These are phyloP conservation scores for Manihot esculenta DNA, from an alignment of 441 rosid species.

Conservation along the genomic window DNA sequence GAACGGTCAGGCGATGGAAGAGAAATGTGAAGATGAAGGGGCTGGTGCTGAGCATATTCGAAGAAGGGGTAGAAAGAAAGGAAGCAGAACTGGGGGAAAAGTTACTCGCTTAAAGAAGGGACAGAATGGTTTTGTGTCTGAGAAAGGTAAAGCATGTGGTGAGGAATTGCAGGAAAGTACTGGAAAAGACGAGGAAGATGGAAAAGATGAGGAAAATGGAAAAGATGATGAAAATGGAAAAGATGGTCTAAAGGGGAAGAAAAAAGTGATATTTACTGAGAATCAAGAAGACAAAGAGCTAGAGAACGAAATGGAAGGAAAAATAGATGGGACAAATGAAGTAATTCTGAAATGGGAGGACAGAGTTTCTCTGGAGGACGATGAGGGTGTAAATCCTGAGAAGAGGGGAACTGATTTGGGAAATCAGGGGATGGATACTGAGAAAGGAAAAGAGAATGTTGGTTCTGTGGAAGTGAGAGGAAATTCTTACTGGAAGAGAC, in stretches of 20 bases:
- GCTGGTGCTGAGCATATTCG: neutral
- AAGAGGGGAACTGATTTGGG: neutral
- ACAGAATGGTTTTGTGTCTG: neutral
- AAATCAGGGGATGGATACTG: neutral
- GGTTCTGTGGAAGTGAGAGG: conserved; percentile 13
- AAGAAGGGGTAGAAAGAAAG: neutral
- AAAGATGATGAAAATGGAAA: neutral
- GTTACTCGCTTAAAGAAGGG: neutral
- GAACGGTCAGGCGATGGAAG: neutral
- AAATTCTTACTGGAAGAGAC: conserved; percentile 14
- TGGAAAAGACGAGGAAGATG: too few species aligned
- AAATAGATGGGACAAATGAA: too few species aligned
- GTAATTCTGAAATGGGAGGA: neutral
- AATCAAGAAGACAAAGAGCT: too few species aligned
- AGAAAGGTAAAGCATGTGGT: conserved; percentile 1
- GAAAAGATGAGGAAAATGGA: neutral
- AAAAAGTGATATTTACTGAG: too few species aligned
- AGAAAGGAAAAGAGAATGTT: neutral
- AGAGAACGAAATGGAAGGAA: too few species aligned
- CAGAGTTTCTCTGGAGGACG: neutral
- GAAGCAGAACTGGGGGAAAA: neutral
- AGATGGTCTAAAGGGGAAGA: neutral
- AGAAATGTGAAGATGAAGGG: conserved; percentile 5
- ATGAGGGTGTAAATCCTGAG: neutral
- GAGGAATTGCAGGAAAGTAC: conserved; percentile 5